A percentile compares a stretch with the other conserved stretches of the same genome.
Evolutionary conservation across 805 yeast species (phyloP).

Genomic region (Barnettozyma wickerhamii): DNA sequence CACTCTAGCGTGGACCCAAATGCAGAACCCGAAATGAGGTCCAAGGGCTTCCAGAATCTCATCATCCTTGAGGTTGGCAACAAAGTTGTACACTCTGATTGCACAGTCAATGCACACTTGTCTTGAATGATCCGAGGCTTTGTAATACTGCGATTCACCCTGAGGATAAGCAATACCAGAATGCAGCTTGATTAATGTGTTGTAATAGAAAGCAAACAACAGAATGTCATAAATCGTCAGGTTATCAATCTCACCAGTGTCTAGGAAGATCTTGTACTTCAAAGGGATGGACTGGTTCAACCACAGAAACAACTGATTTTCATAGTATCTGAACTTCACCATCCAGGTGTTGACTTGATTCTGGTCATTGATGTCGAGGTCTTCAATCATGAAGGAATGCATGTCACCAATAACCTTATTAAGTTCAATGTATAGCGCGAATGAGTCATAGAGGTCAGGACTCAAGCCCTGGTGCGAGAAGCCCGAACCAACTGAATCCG

Average conservation of each 20-base stretch:
- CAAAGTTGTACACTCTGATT: slow-evolving; percentile 16
- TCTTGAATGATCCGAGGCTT: slow-evolving; percentile 21
- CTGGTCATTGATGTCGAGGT: slow-evolving; percentile 17
- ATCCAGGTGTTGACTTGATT: slow-evolving; percentile 18
- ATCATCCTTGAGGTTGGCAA: slow-evolving; percentile 14
- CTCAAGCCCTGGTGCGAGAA: slow-evolving; percentile 4
- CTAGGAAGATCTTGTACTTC: slow-evolving; percentile 10
- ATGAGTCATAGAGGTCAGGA: slow-evolving; percentile 17
- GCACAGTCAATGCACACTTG: slow-evolving; percentile 20
- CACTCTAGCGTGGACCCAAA: slow-evolving; percentile 32
- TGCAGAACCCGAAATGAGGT: slow-evolving; percentile 29
- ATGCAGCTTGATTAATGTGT: slow-evolving; percentile 20
- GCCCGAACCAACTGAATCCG: background rate
- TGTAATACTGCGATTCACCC: slow-evolving; percentile 20
- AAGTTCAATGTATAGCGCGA: slow-evolving; percentile 20
- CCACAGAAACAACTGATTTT: slow-evolving; percentile 19
- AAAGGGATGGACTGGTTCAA: slow-evolving; percentile 15
- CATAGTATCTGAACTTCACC: slow-evolving; percentile 16
- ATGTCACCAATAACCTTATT: slow-evolving; percentile 22
- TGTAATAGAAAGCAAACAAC: slow-evolving; percentile 20
- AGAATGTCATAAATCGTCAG: slow-evolving; percentile 15
- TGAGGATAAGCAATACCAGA: slow-evolving; percentile 23
- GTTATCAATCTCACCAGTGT: slow-evolving; percentile 13
- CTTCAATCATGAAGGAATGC: slow-evolving; percentile 20
- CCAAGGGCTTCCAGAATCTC: slow-evolving; percentile 23